Base-by-base conservation (phyloP, 768 basidiomycete species). In the Tylopilus sp. region DNA sequence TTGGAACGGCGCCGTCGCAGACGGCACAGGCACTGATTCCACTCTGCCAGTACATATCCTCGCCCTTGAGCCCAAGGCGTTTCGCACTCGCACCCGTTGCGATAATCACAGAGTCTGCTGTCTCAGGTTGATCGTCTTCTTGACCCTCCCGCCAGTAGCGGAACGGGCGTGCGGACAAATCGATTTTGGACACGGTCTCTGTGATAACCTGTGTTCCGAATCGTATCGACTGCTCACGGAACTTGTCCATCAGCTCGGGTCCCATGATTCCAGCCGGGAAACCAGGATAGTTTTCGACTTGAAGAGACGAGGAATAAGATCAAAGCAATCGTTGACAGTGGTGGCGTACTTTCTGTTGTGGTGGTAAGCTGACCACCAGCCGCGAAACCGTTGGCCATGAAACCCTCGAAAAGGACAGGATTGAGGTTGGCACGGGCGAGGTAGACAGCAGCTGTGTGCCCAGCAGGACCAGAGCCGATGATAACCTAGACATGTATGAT, bases 1-100 rank as follows among this genome's bases (percentile, higher is more conserved):
- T 99, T 10, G 97, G 97, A 8, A 98, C 97, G 5, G 97, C 97
- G 55, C 97, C 97, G 68, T 99, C 97, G 61, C 97, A 99, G 4
- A 99, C 97, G 3, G 97, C 97, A 69, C 97, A 99, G 11, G 97
- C 97, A 53, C 88, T 91, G 69, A 99, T 98, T 48, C 97, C 97
- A 57, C 88, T 91, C 70, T 99, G 95, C 97, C 97, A 99, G 69
- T 99, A 99, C 0, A 79, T 86, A 25, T 91, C 81, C 71, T 99
- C 97, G 30, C 97, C 97, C 47, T 85, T 88, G 40, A 99, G 77
- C 39, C 85, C 83, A 49, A 98, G 74, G 36, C 97, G 82, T 71
- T 95, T 95, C 21, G 97, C 97, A 51, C 90, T 93, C 22, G 97
- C 97, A 55, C 97, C 97, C 7, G 97, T 99, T 8, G 97, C 97